Conservation (phyloP, 768 basidiomycete genomes). For the Chalciporus pseudorubinellus region DNA sequence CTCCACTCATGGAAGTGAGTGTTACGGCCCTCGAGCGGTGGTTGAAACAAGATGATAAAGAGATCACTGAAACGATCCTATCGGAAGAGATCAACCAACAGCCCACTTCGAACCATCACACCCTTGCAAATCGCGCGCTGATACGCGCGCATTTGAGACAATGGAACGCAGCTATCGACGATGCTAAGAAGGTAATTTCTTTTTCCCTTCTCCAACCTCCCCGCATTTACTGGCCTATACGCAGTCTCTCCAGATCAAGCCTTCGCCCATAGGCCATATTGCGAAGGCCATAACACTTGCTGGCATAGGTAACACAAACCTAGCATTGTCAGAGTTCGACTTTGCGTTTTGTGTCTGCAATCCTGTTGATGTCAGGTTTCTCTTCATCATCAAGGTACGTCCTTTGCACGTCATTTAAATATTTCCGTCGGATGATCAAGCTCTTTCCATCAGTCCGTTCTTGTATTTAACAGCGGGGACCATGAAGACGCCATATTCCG, state of each 20-base stretch:
- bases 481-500: slow-evolving; percentile 1
- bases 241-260: slow-evolving; percentile 1
- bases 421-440: no score
- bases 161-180: background rate
- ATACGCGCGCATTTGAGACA: background rate
- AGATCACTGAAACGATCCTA: background rate
- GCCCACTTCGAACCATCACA: background rate
- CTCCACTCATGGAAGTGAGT: slow-evolving; percentile 4
- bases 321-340: slow-evolving; percentile 1
- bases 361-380: background rate
- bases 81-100: background rate
- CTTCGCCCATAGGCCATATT: slow-evolving; percentile 1
- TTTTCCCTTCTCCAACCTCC: background rate
- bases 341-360: background rate
- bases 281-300: slow-evolving; percentile 5
- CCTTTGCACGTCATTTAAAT: no score
- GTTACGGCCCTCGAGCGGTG: background rate
- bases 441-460: background rate
- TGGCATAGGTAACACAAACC: background rate
- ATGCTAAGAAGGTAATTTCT: background rate
- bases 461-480: background rate
- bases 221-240: no score
- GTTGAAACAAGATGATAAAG: background rate
- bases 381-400: slow-evolving; percentile 2
- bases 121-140: slow-evolving; percentile 3